Percentiles rank a stretch among this genome's conserved stretches.
Conservation (phyloP, 106 monocot species). For the Acorus gramineus region DNA sequence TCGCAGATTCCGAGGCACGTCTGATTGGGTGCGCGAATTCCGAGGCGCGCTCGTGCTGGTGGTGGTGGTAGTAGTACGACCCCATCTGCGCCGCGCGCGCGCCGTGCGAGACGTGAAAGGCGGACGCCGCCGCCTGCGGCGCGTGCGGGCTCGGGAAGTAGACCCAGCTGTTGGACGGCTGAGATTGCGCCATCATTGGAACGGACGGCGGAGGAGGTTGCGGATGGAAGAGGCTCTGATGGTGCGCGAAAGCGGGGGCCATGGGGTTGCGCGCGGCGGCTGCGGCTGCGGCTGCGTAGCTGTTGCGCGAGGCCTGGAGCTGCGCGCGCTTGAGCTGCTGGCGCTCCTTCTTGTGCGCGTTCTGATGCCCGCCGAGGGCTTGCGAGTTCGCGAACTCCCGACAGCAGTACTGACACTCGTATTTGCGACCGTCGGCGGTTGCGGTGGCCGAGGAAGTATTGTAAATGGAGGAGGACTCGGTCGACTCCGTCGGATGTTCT, state of each 20-base stretch:
- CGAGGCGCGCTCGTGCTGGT: not conserved
- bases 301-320: conserved; percentile 20
- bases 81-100: not conserved
- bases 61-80: not conserved
- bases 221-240: conserved; percentile 13
- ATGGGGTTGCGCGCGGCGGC: conserved; percentile 30
- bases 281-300: not conserved
- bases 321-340: conserved; percentile 54
- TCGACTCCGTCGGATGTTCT: not conserved
- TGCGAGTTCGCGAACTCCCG: conserved; percentile 71
- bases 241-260: conserved; percentile 28
- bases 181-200: too few species aligned
- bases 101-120: conserved; percentile 32
- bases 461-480: conserved; percentile 15
- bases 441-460: conserved; percentile 5
- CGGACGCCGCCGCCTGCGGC: not conserved
- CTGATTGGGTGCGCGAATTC: not conserved
- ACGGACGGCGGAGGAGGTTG: not conserved
- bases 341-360: conserved; percentile 77
- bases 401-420: conserved; percentile 71
- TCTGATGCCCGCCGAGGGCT: conserved; percentile 70
- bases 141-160: conserved; percentile 27
- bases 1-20: not conserved
- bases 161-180: conserved; percentile 13
- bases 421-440: conserved; percentile 28